phyloP scores from a whole-genome alignment of 345 rosid genomes.

The Angophora floribunda region DNA sequence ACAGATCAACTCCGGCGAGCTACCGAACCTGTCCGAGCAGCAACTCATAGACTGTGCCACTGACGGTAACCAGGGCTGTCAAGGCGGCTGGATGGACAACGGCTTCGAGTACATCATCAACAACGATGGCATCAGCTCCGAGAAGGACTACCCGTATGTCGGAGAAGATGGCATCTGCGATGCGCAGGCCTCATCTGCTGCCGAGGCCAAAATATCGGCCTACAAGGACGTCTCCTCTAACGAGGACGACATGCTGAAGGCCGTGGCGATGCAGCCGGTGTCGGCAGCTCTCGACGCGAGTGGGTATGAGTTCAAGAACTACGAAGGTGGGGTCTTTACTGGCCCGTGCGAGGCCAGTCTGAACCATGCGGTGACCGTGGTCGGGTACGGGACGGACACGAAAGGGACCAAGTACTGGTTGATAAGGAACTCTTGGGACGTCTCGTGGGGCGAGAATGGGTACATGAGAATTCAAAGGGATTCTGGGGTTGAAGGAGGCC shows the following conservation, averaged over 20 bases:
- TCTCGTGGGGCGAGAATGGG: neutral
- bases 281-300: neutral
- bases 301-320: neutral
- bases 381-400: neutral
- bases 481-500: neutral
- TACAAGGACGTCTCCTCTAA: neutral
- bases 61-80: too few species aligned
- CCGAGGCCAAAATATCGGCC: neutral
- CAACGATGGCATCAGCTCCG: too few species aligned
- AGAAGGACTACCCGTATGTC: too few species aligned
- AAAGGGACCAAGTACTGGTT: neutral
- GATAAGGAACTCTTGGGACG: neutral
- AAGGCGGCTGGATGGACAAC: too few species aligned
- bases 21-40: too few species aligned
- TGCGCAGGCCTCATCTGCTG: too few species aligned
- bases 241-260: neutral
- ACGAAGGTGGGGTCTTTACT: neutral
- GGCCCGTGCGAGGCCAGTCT: neutral
- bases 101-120: too few species aligned
- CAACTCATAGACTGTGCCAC: too few species aligned
- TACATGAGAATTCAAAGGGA: neutral
- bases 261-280: neutral
- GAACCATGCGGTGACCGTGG: neutral
- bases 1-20: too few species aligned
- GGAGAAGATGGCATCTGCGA: too few species aligned